Percentiles rank a stretch among this genome's conserved stretches.
Conservation (phyloP, 495 filamentous ascomycete species). For the Peziza echinospora region DNA sequence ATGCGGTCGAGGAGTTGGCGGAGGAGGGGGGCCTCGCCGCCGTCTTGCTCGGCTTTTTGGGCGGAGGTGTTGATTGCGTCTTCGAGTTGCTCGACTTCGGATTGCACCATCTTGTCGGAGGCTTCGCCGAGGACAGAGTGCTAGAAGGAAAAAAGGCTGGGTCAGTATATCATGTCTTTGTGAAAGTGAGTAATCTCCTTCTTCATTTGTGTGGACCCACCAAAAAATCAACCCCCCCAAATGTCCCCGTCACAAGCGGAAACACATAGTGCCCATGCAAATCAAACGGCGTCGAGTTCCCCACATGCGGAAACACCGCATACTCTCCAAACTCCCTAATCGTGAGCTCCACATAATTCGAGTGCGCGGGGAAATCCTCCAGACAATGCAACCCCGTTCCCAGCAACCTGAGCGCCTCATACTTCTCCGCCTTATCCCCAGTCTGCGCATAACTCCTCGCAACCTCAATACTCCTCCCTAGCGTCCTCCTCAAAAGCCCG, state of each 20-base stretch:
- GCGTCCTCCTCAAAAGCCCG: conserved; percentile 44
- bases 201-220: too few species aligned
- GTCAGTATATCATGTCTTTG: conserved; percentile 20
- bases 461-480: conserved; percentile 44
- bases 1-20: conserved; percentile 57
- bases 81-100: conserved; percentile 62
- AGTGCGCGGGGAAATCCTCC: conserved; percentile 73
- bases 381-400: conserved; percentile 73
- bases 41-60: conserved; percentile 25
- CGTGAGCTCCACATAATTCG: conserved; percentile 67
- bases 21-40: conserved; percentile 38
- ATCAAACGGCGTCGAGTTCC: conserved; percentile 42
- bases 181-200: too few species aligned
- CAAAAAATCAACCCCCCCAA: conserved; percentile 50
- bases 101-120: conserved; percentile 68
- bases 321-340: conserved; percentile 62
- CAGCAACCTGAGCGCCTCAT: conserved; percentile 62
- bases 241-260: conserved; percentile 68
- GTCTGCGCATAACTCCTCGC: conserved; percentile 44
- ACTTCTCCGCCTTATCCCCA: conserved; percentile 44
- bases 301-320: conserved; percentile 66
- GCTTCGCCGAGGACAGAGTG: conserved; percentile 77
- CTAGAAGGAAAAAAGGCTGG: too few species aligned
- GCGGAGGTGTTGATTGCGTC: conserved; percentile 45
- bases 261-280: conserved; percentile 51